Base-by-base conservation (phyloP, 257 asterid species). In the Rehmannia glutinosa region DNA sequence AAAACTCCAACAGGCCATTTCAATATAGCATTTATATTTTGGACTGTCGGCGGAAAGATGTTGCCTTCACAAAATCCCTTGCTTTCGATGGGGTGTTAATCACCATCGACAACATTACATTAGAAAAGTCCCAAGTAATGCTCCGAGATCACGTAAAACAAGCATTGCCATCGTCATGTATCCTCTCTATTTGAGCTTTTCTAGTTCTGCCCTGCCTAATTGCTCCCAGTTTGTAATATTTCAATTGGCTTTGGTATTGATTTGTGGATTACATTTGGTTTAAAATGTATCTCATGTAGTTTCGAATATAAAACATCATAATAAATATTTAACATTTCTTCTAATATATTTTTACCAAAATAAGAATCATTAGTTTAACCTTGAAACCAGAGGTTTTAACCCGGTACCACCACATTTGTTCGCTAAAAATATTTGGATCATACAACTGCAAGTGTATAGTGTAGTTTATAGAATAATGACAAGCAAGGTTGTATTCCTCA, bases 1-100 rank as follows among this genome's bases (percentile, higher is more conserved):
- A 89, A 89, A 81, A 89, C 86, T 13, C 96, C 96, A 13, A 81
- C 95, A 0, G 96, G 96, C 61, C 92, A 86, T 53, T 86, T 86
- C 88, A 89, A 89, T 63, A 75, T 95, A 28, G 95, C 96, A 3
- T 89, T 89, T 68, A 95, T 86, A 64, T 86, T 82, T 58, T 90
- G 1, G 95, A 92, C 8, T 72, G 77, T 62, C 86, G 96, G 96
- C 95, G 86, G 85, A 86, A 89, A 54, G 95, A 89, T 62, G 96
- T 95, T 57, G 96, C 92, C 69, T 79, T 71, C 80, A 89, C 96
- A 21, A 89, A 89, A 66, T 59, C 96, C 15, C 92, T 89, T 59
- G 90, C 95, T 66, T 83, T 84, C 62, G 96, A 89, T 73, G 96
- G 96, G 50, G 88, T 86, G 56, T 75, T 69, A 68, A 81, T 89